Conservation (phyloP, 2,329 filamentous ascomycete genomes). For the Cercospora sp. region DNA sequence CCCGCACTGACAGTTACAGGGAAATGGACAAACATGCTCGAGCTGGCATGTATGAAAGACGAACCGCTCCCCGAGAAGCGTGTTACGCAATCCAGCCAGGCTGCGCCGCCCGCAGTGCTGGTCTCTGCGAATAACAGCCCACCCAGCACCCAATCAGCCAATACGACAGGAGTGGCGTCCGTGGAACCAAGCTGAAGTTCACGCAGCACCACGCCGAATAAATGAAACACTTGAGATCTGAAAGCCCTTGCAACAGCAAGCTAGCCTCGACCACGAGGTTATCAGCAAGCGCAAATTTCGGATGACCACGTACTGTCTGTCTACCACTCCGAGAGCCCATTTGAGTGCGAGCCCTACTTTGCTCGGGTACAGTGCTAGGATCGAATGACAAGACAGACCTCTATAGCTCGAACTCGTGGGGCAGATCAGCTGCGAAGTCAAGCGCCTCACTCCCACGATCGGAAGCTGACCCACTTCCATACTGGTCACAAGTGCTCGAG, state of each 20-base stretch:
- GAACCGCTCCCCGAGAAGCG: conserved; percentile 61
- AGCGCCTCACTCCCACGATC: neutral
- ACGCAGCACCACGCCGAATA: neutral
- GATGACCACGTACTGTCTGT: neutral
- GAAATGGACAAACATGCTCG: conserved; percentile 98
- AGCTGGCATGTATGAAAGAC: conserved; percentile 95
- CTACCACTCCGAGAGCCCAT: neutral
- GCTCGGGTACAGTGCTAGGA: neutral
- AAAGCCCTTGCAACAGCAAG: neutral
- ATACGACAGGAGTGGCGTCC: neutral
- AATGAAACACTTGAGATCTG: neutral
- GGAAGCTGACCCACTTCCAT: neutral
- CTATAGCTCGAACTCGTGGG: neutral
- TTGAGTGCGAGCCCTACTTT: neutral
- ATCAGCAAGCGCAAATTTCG: neutral
- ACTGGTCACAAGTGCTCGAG: neutral
- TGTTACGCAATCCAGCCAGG: conserved; percentile 15
- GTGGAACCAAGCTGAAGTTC: conserved; percentile 14
- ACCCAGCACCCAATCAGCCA: conserved; percentile 14
- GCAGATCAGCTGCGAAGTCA: neutral
- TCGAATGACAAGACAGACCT: neutral
- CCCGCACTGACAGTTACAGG: conserved; percentile 59
- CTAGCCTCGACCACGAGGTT: neutral
- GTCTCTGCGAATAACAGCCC: conserved; percentile 29
- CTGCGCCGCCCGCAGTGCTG: conserved; percentile 32